A percentile compares a stretch with the other conserved stretches of the same genome.
Evolutionary conservation across 768 basidiomycete species (phyloP).

Genomic region (Leucocoprinus sp.): DNA sequence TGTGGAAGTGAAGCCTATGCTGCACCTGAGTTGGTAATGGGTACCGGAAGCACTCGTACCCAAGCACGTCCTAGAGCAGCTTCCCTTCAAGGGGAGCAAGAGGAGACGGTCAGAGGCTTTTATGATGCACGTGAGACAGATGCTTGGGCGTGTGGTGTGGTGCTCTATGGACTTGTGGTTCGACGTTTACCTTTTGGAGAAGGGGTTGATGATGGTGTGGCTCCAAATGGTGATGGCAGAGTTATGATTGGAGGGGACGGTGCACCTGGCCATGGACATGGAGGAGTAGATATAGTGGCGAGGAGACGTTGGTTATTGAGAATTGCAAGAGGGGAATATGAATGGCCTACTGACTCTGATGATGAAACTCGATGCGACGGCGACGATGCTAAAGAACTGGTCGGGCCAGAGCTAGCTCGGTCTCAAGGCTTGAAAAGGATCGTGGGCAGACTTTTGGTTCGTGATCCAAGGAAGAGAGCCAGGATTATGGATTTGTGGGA

Average conservation of each 20-base stretch:
- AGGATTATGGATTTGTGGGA: conserved; percentile 58
- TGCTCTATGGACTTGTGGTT: conserved; percentile 68
- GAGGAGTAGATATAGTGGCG: conserved; percentile 19
- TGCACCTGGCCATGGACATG: conserved; percentile 18
- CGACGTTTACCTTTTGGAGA: conserved; percentile 71
- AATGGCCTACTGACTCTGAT: conserved; percentile 45
- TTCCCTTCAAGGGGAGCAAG: conserved; percentile 68
- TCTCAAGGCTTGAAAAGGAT: conserved; percentile 42
- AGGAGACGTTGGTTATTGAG: conserved; percentile 59
- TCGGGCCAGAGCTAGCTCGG: conserved; percentile 28
- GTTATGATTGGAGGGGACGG: conserved; percentile 33
- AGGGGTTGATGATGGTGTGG: conserved; percentile 24
- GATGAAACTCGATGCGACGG: not conserved
- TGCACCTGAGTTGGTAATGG: conserved; percentile 66
- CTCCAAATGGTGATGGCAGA: conserved; percentile 16
- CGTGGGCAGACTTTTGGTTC: conserved; percentile 55
- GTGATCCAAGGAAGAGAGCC: conserved; percentile 61
- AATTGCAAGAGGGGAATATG: conserved; percentile 74
- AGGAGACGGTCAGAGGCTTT: conserved; percentile 25
- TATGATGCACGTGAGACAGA: conserved; percentile 86
- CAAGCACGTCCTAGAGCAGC: conserved; percentile 19
- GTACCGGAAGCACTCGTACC: conserved; percentile 19
- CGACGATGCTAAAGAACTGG: conserved; percentile 23
- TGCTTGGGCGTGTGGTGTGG: conserved; percentile 87
- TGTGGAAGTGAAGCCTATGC: conserved; percentile 89